Evolutionary conservation across 1,284 basidiomycete species (phyloP).

Genomic region (Malassezia furfur): DNA sequence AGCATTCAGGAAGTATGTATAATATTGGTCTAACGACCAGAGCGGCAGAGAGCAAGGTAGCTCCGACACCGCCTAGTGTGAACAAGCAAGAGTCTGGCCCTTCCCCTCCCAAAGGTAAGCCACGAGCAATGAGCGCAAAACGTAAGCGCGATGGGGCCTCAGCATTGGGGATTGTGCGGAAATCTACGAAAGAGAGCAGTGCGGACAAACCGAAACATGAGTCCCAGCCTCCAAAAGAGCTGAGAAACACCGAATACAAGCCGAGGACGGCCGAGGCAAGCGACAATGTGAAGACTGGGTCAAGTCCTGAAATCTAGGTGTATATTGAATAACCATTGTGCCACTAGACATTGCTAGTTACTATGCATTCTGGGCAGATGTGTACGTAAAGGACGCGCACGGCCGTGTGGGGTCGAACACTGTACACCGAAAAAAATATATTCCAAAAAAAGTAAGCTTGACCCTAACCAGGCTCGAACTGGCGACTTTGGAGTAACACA

Average conservation of each 20-base stretch:
- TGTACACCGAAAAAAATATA: too few relatives aligned
- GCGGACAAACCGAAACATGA: too few relatives aligned
- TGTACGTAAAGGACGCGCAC: too few relatives aligned
- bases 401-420: too few relatives aligned
- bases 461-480: slow-evolving; percentile 23
- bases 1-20: slow-evolving; percentile 23
- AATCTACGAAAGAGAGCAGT: neutral
- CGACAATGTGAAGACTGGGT: too few relatives aligned
- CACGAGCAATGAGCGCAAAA: slow-evolving; percentile 1
- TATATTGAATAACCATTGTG: too few relatives aligned
- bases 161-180: slow-evolving; percentile 14
- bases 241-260: too few relatives aligned
- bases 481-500: slow-evolving; percentile 21
- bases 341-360: too few relatives aligned
- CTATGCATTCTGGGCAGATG: too few relatives aligned
- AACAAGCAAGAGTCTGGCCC: neutral
- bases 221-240: too few relatives aligned
- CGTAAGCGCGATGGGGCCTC: slow-evolving; percentile 9
- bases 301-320: too few relatives aligned
- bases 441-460: slow-evolving; percentile 3
- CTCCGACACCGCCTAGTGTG: neutral
- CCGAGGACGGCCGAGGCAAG: too few relatives aligned
- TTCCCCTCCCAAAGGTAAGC: slow-evolving; percentile 5
- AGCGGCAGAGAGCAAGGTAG: slow-evolving; percentile 4
- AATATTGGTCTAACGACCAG: neutral